Percentiles rank a stretch among this genome's conserved stretches.
Evolutionary conservation across 768 basidiomycete genomes (phyloP).

Genomic region (Mycena polygramma): DNA sequence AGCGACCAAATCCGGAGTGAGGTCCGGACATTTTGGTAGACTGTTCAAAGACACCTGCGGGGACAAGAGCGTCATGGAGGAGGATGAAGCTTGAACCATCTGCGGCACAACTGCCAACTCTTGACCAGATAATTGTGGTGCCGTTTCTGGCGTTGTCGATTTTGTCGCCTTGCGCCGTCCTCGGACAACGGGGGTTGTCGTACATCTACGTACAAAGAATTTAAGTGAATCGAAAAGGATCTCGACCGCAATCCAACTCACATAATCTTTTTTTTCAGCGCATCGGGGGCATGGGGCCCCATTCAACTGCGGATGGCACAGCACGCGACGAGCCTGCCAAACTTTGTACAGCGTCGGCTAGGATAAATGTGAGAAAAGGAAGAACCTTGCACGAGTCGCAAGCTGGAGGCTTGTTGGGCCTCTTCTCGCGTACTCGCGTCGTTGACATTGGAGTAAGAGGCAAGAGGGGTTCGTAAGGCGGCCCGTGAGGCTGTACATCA

Average conservation of each 20-base stretch:
- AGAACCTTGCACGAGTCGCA: conserved; percentile 1
- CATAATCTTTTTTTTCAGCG: conserved; percentile 2
- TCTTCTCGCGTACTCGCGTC: background rate
- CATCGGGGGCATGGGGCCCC: conserved; percentile 11
- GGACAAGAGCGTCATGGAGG: background rate
- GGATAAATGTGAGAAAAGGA: background rate
- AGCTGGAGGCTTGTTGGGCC: background rate
- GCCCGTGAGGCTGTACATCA: no score
- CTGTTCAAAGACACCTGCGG: background rate
- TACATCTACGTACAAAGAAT: background rate
- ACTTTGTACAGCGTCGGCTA: background rate
- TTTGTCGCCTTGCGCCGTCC: background rate
- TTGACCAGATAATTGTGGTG: background rate
- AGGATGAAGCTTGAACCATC: background rate
- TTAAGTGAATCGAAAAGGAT: background rate
- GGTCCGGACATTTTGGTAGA: background rate
- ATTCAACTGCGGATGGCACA: conserved; percentile 19
- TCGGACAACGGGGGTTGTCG: conserved; percentile 6
- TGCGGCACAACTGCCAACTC: background rate
- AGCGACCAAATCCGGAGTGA: conserved; percentile 1
- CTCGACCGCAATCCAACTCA: background rate
- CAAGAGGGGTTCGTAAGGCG: no score
- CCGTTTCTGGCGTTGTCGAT: background rate
- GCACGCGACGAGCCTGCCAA: conserved; percentile 9
- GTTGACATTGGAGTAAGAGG: background rate